Base-by-base conservation (phyloP, 805 yeast species). In the Spathaspora arborariae region DNA sequence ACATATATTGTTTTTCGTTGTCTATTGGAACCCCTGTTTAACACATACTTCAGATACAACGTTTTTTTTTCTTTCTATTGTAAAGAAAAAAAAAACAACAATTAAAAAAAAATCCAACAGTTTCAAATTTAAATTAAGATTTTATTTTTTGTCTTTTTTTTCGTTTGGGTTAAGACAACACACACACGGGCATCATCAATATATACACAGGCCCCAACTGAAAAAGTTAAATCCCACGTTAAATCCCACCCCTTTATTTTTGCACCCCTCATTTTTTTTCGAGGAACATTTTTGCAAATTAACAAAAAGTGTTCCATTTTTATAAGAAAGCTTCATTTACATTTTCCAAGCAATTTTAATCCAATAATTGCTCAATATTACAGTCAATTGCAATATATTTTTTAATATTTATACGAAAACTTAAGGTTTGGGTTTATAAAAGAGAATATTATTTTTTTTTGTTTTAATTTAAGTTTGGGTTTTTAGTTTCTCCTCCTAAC, bases 261-360 rank as follows among this genome's bases (percentile, higher is more conserved):
- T 16, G n/a, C 35, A n/a, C 35, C 35, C 35, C 35, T 30, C 35
- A 30, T 30, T 30, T 30, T 30, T 30, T 30, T 30, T 30, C 35
- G 35, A 24, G 27, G 35, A 5, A 30, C 35, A 30, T 30, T 30
- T 13, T 30, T 30, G 35, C 35, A 30, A 30, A 22, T 7, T 30
- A 10, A 6, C 11, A 24, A n/a, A 30, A 30, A 13, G 35, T 30
- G 35, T 30, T 30, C 35, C 35, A 30, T 30, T 30, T 30, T 7
- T 7, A 10, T 9, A 24, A 24, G 10, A 10, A 15, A 13, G n/a
- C 6, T 30, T 30, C 35, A 15, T 30, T 30, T 10, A 13, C 16
- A 30, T 7, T 30, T 30, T 13, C n/a, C 18, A 13, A 30, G 18
- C 18, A 30, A 9, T n/a, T 30, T 30, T 30, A 30, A 13, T 30